Percentiles rank a stretch among this genome's conserved stretches.
Evolutionary conservation across 345 rosid species (phyloP).

Genomic region (Iberis pinnata): DNA sequence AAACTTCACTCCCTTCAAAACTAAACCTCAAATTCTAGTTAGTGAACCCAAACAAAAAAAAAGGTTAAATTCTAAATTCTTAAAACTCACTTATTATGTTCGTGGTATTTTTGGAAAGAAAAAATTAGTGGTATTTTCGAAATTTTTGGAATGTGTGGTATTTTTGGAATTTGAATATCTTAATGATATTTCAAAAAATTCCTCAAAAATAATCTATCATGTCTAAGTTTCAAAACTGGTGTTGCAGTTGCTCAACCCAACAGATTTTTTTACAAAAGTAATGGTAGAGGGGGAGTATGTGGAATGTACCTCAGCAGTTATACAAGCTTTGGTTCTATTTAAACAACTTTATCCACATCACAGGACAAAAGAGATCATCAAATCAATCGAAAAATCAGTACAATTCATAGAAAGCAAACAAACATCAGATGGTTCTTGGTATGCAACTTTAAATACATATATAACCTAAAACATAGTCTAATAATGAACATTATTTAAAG

Average conservation of each 20-base stretch:
- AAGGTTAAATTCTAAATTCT: no score
- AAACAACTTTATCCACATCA: conserved; percentile 39
- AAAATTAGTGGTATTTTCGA: no score
- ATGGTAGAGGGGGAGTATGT: conserved; percentile 41
- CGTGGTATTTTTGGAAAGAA: no score
- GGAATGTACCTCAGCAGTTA: conserved; percentile 42
- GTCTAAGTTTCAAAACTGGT: conserved; percentile 2
- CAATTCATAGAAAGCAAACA: conserved; percentile 34
- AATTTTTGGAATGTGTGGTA: no score
- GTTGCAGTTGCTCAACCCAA: conserved; percentile 41
- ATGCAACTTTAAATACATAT: not conserved
- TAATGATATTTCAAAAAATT: no score
- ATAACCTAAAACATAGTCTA: not conserved
- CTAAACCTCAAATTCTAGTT: no score
- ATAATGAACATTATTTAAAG: not conserved
- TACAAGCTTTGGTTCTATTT: conserved; percentile 33
- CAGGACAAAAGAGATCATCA: conserved; percentile 34
- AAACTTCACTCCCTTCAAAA: no score
- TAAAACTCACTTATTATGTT: no score
- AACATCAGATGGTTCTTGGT: conserved; percentile 44
- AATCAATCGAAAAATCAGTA: conserved; percentile 28
- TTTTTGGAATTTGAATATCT: no score
- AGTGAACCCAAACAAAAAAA: no score
- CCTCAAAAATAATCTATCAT: not conserved
- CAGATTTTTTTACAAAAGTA: conserved; percentile 36